A percentile compares a stretch with the other conserved stretches of the same genome.
phyloP scores from a whole-genome alignment of 805 yeast genomes.

The Ogataea populi-albae region DNA sequence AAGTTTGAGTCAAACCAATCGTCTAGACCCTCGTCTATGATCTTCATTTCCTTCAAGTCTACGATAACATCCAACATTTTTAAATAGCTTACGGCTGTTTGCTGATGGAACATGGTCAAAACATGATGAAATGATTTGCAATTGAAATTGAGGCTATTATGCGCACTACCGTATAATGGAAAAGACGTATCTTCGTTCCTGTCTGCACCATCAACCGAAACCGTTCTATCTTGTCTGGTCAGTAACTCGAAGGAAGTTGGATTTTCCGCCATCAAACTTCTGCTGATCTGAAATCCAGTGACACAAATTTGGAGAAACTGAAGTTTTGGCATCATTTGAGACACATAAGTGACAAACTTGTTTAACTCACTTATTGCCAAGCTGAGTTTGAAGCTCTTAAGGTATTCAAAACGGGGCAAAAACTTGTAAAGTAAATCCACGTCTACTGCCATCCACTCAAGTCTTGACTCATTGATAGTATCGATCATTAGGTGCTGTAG shows the following conservation, averaged over 20 bases:
- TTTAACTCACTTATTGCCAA: constrained; percentile 10
- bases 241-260: constrained; percentile 12
- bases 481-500: constrained; percentile 22
- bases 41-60: constrained; percentile 14
- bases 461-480: constrained; percentile 18
- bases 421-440: constrained; percentile 6
- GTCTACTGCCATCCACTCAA: constrained; percentile 9
- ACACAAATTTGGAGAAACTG: constrained; percentile 20
- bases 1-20: constrained; percentile 25
- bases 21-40: constrained; percentile 23
- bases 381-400: constrained; percentile 19
- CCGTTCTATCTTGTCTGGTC: constrained; percentile 2
- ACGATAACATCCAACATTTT: constrained; percentile 20
- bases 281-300: constrained; percentile 17
- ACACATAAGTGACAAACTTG: constrained; percentile 8
- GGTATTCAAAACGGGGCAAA: constrained; percentile 4
- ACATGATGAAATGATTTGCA: not conserved
- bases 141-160: constrained; percentile 6
- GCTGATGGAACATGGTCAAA: constrained; percentile 4
- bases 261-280: constrained; percentile 12
- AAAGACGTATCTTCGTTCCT: constrained; percentile 2
- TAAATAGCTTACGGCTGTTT: constrained; percentile 17
- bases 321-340: constrained; percentile 4
- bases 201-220: not conserved
- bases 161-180: constrained; percentile 9